Percentiles rank a stretch among this genome's conserved stretches.
Conservation (phyloP, 2,329 filamentous ascomycete genomes). For the Diaporthe aspalathi region DNA sequence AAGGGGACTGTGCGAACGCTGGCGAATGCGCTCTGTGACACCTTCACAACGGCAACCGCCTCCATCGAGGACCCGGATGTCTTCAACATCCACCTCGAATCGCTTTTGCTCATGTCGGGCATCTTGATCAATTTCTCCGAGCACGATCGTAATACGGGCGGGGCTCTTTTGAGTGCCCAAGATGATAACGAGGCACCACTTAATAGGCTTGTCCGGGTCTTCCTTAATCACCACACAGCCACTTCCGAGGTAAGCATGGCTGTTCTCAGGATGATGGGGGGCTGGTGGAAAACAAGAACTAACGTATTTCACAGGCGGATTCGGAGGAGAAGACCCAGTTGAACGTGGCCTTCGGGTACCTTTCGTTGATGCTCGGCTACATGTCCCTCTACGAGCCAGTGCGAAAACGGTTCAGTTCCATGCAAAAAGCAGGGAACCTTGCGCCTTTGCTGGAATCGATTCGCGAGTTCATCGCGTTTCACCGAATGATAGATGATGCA, state of each 20-base stretch:
- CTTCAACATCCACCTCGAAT: slow-evolving; percentile 68
- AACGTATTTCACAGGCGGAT: slow-evolving; percentile 64
- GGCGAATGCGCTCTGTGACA: slow-evolving; percentile 61
- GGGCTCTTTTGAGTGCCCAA: slow-evolving; percentile 55
- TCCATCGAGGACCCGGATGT: slow-evolving; percentile 63
- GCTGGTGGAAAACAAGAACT: slow-evolving; percentile 36
- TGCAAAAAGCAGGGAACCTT: slow-evolving; percentile 57
- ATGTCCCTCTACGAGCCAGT: slow-evolving; percentile 70
- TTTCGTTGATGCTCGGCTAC: slow-evolving; percentile 86
- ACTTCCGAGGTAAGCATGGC: slow-evolving; percentile 72
- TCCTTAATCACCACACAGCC: slow-evolving; percentile 73
- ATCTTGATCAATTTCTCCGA: slow-evolving; percentile 90
- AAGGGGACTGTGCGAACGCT: slow-evolving; percentile 63
- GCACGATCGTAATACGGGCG: slow-evolving; percentile 73
- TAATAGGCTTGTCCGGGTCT: slow-evolving; percentile 71
- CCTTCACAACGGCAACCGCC: slow-evolving; percentile 60
- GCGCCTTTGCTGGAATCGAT: slow-evolving; percentile 62
- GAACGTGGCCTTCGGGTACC: slow-evolving; percentile 87
- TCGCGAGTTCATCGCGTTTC: slow-evolving; percentile 64
- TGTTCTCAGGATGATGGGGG: not conserved
- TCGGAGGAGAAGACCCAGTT: slow-evolving; percentile 80
- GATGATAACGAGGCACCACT: slow-evolving; percentile 58
- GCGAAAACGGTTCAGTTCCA: slow-evolving; percentile 55
- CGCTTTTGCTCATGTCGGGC: slow-evolving; percentile 81
- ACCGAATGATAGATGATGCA: slow-evolving; percentile 60